These are phyloP conservation scores for Xylaria telfairii DNA, from an alignment of 495 filamentous ascomycete species.

Conservation along the genomic window DNA sequence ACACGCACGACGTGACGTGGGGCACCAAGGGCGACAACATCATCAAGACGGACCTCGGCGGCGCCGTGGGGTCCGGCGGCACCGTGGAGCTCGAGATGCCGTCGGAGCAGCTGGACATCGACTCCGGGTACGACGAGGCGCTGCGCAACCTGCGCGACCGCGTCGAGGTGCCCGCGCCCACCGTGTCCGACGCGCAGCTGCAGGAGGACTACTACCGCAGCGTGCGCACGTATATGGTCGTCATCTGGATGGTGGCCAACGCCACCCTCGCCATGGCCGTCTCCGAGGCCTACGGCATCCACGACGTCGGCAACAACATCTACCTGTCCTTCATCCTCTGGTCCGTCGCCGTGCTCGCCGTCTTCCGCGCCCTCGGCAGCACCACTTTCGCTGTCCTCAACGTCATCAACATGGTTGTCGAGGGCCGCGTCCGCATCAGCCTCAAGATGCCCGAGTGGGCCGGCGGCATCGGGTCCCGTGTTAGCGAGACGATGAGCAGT, in stretches of 20 bases:
- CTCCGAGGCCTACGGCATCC: slow-evolving; percentile 78
- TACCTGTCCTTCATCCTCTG: slow-evolving; percentile 95
- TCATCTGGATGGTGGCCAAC: slow-evolving; percentile 94
- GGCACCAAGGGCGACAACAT: slow-evolving; percentile 99
- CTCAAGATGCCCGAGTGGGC: slow-evolving; percentile 56
- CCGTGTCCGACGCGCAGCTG: slow-evolving; percentile 74
- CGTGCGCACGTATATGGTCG: slow-evolving; percentile 97
- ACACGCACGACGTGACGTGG: slow-evolving; percentile 99
- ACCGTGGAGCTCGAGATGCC: slow-evolving; percentile 95
- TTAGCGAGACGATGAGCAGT: slow-evolving; percentile 49
- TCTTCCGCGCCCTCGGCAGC: slow-evolving; percentile 83
- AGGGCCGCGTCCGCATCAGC: slow-evolving; percentile 76
- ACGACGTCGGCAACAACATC: slow-evolving; percentile 76
- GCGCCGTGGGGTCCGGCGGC: slow-evolving; percentile 73
- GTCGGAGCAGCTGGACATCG: slow-evolving; percentile 95
- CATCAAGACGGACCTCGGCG: slow-evolving; percentile 86
- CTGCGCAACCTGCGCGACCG: slow-evolving; percentile 94
- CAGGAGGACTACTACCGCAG: slow-evolving; percentile 99
- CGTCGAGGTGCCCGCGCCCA: slow-evolving; percentile 73
- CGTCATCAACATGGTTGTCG: slow-evolving; percentile 80
- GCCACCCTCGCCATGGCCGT: slow-evolving; percentile 92
- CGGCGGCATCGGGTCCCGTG: slow-evolving; percentile 48
- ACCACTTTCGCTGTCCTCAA: slow-evolving; percentile 83
- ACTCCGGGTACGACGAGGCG: slow-evolving; percentile 95
- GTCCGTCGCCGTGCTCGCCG: slow-evolving; percentile 83